Conservation (phyloP, 2,329 filamentous ascomycete genomes). For the Chrysoporthe deuterocubensis region DNA sequence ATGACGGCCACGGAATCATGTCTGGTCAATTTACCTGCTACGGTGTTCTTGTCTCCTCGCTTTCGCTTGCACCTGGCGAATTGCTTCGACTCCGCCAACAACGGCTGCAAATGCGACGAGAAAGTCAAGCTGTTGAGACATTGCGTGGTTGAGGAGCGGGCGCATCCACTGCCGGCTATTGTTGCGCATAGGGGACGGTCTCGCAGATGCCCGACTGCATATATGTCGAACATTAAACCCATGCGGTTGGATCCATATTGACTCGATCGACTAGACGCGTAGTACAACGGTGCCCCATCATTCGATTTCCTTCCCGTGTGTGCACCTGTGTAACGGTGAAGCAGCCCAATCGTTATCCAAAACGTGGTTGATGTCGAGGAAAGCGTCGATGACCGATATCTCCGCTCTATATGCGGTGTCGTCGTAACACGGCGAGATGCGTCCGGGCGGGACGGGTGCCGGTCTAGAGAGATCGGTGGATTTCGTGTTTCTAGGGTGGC, state of each 20-base stretch:
- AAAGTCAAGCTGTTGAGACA: conserved; percentile 35
- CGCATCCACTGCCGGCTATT: conserved; percentile 12
- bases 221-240: conserved; percentile 15
- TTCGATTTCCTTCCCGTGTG: conserved; percentile 24
- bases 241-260: conserved; percentile 17
- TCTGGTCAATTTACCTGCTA: conserved; percentile 31
- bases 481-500: conserved; percentile 13
- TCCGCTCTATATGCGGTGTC: conserved; percentile 7
- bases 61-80: conserved; percentile 51
- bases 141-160: neutral
- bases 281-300: conserved; percentile 18
- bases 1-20: neutral
- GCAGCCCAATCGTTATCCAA: conserved; percentile 22
- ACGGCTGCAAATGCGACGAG: conserved; percentile 48
- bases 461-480: conserved; percentile 3
- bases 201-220: conserved; percentile 17
- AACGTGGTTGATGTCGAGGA: conserved; percentile 17
- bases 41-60: conserved; percentile 51
- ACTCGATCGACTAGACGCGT: conserved; percentile 14
- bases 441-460: neutral
- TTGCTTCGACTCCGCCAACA: conserved; percentile 51
- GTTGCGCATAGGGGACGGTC: neutral
- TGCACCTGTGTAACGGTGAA: conserved; percentile 16
- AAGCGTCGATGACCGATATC: conserved; percentile 7
- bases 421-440: conserved; percentile 8